phyloP scores from a whole-genome alignment of 768 basidiomycete genomes.

The Serendipita vermifera region DNA sequence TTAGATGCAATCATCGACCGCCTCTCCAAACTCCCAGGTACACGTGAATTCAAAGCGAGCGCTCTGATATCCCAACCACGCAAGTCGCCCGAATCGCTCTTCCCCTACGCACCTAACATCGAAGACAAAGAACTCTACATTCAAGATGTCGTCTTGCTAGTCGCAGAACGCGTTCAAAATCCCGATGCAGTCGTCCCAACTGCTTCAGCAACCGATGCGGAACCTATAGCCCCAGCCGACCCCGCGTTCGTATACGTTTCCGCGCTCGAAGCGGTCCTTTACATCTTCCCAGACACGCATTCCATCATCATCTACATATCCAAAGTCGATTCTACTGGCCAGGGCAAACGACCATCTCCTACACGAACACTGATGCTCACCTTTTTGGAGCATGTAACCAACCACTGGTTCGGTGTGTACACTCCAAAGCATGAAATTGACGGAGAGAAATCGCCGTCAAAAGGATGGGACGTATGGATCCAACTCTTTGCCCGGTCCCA shows the following conservation, averaged over 20 bases:
- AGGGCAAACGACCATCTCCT: constrained; percentile 47
- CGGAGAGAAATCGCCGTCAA: neutral
- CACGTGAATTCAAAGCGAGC: constrained; percentile 61
- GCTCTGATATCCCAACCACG: constrained; percentile 55
- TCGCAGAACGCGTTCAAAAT: constrained; percentile 42
- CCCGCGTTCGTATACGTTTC: constrained; percentile 44
- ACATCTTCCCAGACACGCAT: constrained; percentile 55
- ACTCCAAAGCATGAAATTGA: neutral
- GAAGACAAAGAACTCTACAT: constrained; percentile 50
- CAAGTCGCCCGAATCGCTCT: constrained; percentile 50
- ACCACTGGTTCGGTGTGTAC: neutral
- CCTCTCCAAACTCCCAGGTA: constrained; percentile 46
- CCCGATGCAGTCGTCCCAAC: constrained; percentile 15
- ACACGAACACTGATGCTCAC: constrained; percentile 55
- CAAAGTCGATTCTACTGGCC: constrained; percentile 89
- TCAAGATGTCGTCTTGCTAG: constrained; percentile 64
- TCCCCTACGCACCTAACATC: constrained; percentile 50
- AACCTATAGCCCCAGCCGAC: constrained; percentile 26
- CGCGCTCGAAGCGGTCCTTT: constrained; percentile 68
- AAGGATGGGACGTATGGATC: constrained; percentile 47
- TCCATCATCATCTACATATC: constrained; percentile 76
- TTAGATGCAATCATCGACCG: constrained; percentile 49
- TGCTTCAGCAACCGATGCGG: neutral
- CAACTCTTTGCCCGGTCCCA: constrained; percentile 88
- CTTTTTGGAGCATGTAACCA: constrained; percentile 32